These are phyloP conservation scores for Acarospora socialis DNA, from an alignment of 2,329 filamentous ascomycete species.

Conservation along the genomic window DNA sequence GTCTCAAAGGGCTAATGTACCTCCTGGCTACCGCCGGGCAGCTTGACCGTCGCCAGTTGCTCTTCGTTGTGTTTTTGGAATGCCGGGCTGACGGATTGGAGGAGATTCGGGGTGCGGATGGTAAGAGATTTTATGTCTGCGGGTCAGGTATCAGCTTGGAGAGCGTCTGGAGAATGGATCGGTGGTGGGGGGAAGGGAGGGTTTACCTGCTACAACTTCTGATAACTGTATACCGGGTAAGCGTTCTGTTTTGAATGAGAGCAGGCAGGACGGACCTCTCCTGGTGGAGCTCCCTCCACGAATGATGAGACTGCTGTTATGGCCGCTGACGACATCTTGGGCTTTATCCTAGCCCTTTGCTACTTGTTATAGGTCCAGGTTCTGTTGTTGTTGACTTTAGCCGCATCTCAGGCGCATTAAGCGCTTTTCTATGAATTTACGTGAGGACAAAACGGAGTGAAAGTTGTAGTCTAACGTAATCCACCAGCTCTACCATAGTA, in stretches of 20 bases:
- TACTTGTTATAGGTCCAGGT: too few species aligned
- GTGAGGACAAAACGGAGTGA: too few species aligned
- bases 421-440: too few species aligned
- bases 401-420: too few species aligned
- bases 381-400: too few species aligned
- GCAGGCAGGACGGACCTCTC: constrained; percentile 55
- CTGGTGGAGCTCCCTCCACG: constrained; percentile 84
- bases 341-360: not conserved
- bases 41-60: constrained; percentile 77
- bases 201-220: constrained; percentile 72
- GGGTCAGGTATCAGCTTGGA: constrained; percentile 2
- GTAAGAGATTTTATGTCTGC: constrained; percentile 84
- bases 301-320: constrained; percentile 63
- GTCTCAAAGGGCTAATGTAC: constrained; percentile 32
- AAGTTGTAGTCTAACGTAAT: too few species aligned
- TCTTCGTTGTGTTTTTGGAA: constrained; percentile 95
- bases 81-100: constrained; percentile 62
- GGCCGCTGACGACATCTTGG: constrained; percentile 27
- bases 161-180: constrained; percentile 1
- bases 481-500: too few species aligned
- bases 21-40: constrained; percentile 70
- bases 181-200: constrained; percentile 5
- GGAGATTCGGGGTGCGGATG: constrained; percentile 49
- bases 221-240: constrained; percentile 49
- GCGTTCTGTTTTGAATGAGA: not conserved